A percentile compares a stretch with the other conserved stretches of the same genome.
phyloP scores from a whole-genome alignment of 1,284 basidiomycete genomes.

The Ganoderma leucocontextum region DNA sequence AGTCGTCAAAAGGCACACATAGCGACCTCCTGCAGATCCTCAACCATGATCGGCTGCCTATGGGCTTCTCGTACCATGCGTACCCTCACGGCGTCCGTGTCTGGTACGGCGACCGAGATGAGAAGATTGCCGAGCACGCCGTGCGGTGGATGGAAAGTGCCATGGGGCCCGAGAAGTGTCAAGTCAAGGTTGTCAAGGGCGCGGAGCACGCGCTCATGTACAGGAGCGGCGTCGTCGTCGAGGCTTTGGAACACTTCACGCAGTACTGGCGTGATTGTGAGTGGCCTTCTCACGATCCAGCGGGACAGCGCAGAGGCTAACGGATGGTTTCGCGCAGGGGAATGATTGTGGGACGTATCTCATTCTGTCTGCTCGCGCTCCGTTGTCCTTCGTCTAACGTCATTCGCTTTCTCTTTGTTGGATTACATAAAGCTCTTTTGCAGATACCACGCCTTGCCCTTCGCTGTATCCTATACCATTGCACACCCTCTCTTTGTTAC shows the following conservation, averaged over 20 bases:
- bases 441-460: constrained; percentile 38
- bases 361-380: constrained; percentile 9
- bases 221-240: constrained; percentile 85
- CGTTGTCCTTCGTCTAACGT: constrained; percentile 10
- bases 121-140: constrained; percentile 89
- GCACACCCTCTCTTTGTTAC: constrained; percentile 14
- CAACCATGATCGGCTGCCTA: constrained; percentile 84
- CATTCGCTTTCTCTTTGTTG: constrained; percentile 37
- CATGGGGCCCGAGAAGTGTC: constrained; percentile 80
- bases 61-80: constrained; percentile 85
- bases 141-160: constrained; percentile 91
- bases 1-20: constrained; percentile 91
- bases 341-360: constrained; percentile 29
- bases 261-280: constrained; percentile 62
- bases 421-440: constrained; percentile 44
- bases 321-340: constrained; percentile 14
- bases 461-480: constrained; percentile 33
- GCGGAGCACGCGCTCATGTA: constrained; percentile 96
- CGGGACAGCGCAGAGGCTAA: constrained; percentile 7
- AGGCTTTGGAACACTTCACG: constrained; percentile 80
- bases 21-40: constrained; percentile 92
- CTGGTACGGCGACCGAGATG: constrained; percentile 95
- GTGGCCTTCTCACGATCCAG: constrained; percentile 7
- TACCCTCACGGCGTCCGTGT: constrained; percentile 85
- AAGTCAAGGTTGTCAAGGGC: constrained; percentile 83